phyloP scores from a whole-genome alignment of 345 rosid genomes.

The Theobroma cacao region DNA sequence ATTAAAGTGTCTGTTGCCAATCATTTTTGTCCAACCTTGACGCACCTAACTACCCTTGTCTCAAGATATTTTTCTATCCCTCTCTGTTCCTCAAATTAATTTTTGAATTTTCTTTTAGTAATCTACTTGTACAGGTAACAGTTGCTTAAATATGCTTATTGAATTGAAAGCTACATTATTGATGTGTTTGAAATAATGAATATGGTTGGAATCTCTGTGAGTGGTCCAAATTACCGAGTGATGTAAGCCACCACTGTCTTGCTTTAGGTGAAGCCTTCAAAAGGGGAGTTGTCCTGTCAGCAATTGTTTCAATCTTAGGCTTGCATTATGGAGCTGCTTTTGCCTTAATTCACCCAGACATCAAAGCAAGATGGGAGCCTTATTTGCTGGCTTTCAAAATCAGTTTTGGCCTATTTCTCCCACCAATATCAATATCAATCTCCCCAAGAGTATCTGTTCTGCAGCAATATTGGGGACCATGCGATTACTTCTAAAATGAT shows the following conservation, averaged over 20 bases:
- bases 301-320: neutral
- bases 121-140: neutral
- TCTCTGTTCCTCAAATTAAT: neutral
- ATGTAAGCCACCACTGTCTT: neutral
- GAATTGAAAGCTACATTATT: neutral
- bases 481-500: neutral
- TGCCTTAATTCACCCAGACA: neutral
- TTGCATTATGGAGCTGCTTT: slow-evolving; percentile 1
- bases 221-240: neutral
- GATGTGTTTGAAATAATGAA: neutral
- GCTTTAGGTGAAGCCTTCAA: neutral
- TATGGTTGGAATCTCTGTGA: neutral
- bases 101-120: neutral
- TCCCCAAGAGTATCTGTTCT: neutral
- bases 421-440: neutral
- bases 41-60: slow-evolving; percentile 7
- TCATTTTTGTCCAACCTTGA: slow-evolving; percentile 10
- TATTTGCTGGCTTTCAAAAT: neutral
- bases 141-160: neutral
- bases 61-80: neutral
- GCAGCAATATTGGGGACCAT: neutral
- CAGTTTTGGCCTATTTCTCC: neutral
- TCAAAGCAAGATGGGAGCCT: neutral
- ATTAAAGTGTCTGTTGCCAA: slow-evolving; percentile 2
- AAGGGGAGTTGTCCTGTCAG: neutral